Evolutionary conservation across 495 filamentous ascomycete genomes (phyloP).

Genomic region (Penicillium psychrofluorescens): DNA sequence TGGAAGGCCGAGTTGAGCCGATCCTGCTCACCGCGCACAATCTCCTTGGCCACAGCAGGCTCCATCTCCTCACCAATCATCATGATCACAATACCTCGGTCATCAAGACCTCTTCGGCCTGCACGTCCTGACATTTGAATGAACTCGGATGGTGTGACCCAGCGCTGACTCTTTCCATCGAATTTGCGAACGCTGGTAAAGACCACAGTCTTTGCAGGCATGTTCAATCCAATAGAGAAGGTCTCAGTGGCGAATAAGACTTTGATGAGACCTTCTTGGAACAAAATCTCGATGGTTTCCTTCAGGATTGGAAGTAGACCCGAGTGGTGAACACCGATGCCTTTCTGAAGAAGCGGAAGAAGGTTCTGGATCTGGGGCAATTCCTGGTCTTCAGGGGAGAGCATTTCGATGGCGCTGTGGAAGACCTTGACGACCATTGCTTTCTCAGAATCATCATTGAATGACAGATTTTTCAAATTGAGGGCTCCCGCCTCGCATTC

Average conservation of each 20-base stretch:
- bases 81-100: slow-evolving; percentile 98
- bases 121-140: slow-evolving; percentile 98
- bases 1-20: slow-evolving; percentile 96
- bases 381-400: slow-evolving; percentile 83
- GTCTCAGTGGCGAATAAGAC: slow-evolving; percentile 97
- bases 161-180: slow-evolving; percentile 74
- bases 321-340: slow-evolving; percentile 95
- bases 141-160: slow-evolving; percentile 92
- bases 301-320: slow-evolving; percentile 93
- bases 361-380: slow-evolving; percentile 89
- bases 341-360: slow-evolving; percentile 78
- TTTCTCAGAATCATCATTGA: slow-evolving; percentile 96
- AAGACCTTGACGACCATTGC: slow-evolving; percentile 93
- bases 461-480: slow-evolving; percentile 76
- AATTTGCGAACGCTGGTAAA: slow-evolving; percentile 96
- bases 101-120: slow-evolving; percentile 92
- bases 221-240: slow-evolving; percentile 97
- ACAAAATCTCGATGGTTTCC: slow-evolving; percentile 97
- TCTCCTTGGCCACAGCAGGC: slow-evolving; percentile 83
- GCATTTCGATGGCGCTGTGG: slow-evolving; percentile 75
- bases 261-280: slow-evolving; percentile 97
- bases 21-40: slow-evolving; percentile 94
- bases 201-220: slow-evolving; percentile 98
- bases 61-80: slow-evolving; percentile 98
- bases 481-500: slow-evolving; percentile 86